These are phyloP conservation scores for Rugonectria rugulosa DNA, from an alignment of 2,329 filamentous ascomycete genomes.

Conservation along the genomic window DNA sequence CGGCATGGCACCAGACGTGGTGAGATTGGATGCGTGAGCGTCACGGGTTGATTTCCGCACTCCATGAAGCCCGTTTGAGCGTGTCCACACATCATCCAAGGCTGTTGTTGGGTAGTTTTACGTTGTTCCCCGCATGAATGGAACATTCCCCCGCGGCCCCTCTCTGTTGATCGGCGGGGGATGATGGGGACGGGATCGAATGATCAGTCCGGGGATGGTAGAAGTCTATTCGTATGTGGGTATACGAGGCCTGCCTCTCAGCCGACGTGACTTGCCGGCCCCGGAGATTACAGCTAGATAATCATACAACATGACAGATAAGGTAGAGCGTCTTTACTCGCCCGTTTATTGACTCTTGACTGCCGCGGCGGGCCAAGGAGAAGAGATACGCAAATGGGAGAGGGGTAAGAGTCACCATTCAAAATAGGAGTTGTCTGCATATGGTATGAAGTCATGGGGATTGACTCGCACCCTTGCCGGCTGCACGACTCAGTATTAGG, in stretches of 20 bases:
- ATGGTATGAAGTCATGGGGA: background rate
- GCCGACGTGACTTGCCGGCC: too few relatives aligned
- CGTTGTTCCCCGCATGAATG: background rate
- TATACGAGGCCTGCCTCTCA: background rate
- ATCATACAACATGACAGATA: too few relatives aligned
- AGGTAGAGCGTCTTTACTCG: too few relatives aligned
- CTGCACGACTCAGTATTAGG: background rate
- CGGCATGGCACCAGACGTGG: background rate
- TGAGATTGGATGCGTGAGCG: background rate
- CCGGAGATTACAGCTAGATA: background rate
- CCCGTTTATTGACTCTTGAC: too few relatives aligned
- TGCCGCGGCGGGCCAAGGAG: too few relatives aligned
- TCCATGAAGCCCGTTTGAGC: background rate
- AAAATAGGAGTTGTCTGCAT: background rate
- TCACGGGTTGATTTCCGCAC: background rate
- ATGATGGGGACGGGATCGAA: background rate
- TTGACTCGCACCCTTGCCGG: background rate
- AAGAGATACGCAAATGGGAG: background rate
- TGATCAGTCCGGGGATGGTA: background rate
- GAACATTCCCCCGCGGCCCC: background rate
- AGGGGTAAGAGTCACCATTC: background rate
- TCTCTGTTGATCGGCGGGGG: background rate
- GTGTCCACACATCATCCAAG: background rate
- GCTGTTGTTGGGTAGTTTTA: background rate
- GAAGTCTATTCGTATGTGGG: background rate